Evolutionary conservation across 2,329 filamentous ascomycete genomes (phyloP).

Genomic region (Saccharata proteae): DNA sequence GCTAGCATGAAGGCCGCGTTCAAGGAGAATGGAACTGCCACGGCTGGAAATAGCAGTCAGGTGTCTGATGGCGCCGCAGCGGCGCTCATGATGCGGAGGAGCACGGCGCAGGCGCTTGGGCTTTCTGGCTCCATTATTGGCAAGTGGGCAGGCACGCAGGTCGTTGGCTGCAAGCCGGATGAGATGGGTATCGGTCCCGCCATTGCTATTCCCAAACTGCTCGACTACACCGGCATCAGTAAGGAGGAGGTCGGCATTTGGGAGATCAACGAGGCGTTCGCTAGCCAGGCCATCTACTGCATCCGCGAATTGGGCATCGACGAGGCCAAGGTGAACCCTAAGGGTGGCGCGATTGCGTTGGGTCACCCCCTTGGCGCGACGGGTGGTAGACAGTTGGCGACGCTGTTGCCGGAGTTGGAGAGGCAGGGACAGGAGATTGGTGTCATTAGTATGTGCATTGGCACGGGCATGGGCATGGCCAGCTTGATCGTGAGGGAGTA

Average conservation of each 20-base stretch:
- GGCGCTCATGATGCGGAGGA: slow-evolving; percentile 72
- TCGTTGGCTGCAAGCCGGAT: slow-evolving; percentile 70
- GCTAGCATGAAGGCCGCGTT: slow-evolving; percentile 79
- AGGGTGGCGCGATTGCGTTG: slow-evolving; percentile 87
- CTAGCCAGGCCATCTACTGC: slow-evolving; percentile 55
- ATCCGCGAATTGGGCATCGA: slow-evolving; percentile 58
- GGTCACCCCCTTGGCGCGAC: slow-evolving; percentile 88
- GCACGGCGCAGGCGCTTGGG: slow-evolving; percentile 62
- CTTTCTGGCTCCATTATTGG: slow-evolving; percentile 60
- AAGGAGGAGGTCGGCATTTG: slow-evolving; percentile 66
- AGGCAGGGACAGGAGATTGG: slow-evolving; percentile 60
- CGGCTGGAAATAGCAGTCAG: slow-evolving; percentile 76
- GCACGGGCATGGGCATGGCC: slow-evolving; percentile 42
- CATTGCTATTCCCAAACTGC: slow-evolving; percentile 69
- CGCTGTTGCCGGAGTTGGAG: slow-evolving; percentile 57
- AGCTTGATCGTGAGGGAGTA: slow-evolving; percentile 39
- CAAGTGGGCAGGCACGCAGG: slow-evolving; percentile 66
- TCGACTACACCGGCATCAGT: slow-evolving; percentile 54
- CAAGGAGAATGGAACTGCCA: slow-evolving; percentile 59
- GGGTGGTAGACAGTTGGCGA: slow-evolving; percentile 67
- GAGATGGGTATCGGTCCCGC: slow-evolving; percentile 93
- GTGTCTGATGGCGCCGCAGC: slow-evolving; percentile 83
- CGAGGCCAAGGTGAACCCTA: slow-evolving; percentile 68
- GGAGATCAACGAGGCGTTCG: slow-evolving; percentile 85
- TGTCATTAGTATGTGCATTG: slow-evolving; percentile 77